These are phyloP conservation scores for Ceratopteris richardii DNA, from an alignment of 75 land plant species.

Conservation along the genomic window DNA sequence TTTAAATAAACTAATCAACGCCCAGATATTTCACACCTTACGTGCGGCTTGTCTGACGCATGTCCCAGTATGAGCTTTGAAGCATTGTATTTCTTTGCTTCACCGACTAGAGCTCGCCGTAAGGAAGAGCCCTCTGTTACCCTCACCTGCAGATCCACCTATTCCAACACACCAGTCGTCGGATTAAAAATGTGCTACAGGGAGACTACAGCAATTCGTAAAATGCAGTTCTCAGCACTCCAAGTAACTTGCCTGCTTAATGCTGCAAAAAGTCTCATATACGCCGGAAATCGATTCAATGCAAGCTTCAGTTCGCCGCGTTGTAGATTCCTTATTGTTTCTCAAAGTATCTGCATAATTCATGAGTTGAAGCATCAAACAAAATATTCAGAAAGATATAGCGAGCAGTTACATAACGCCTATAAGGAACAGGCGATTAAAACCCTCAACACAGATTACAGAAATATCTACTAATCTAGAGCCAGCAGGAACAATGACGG, in stretches of 20 bases:
- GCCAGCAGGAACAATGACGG: background rate
- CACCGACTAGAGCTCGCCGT: conserved; percentile 37
- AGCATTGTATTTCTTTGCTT: conserved; percentile 31
- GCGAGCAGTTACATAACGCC: background rate
- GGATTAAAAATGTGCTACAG: conserved; percentile 3
- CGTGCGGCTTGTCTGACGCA: conserved; percentile 3
- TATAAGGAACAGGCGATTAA: conserved; percentile 1
- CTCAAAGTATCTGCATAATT: conserved; percentile 6
- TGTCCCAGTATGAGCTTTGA: conserved; percentile 42
- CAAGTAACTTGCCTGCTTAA: conserved; percentile 41
- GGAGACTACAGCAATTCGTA: conserved; percentile 5
- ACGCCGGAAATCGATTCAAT: conserved; percentile 44
- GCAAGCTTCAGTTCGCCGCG: conserved; percentile 24
- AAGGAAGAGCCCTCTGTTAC: conserved; percentile 44
- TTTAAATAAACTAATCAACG: too few relatives aligned
- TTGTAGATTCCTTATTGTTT: conserved; percentile 5
- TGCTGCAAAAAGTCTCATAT: conserved; percentile 59
- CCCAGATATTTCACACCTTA: conserved; percentile 19
- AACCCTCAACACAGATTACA: background rate
- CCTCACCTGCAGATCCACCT: conserved; percentile 51
- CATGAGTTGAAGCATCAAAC: too few relatives aligned
- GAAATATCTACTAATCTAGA: background rate
- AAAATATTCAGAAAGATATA: background rate
- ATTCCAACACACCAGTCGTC: conserved; percentile 5
- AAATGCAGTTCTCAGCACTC: background rate